phyloP scores from a whole-genome alignment of 1,139 yeast species.

The Blastobotrys petasosporus region DNA sequence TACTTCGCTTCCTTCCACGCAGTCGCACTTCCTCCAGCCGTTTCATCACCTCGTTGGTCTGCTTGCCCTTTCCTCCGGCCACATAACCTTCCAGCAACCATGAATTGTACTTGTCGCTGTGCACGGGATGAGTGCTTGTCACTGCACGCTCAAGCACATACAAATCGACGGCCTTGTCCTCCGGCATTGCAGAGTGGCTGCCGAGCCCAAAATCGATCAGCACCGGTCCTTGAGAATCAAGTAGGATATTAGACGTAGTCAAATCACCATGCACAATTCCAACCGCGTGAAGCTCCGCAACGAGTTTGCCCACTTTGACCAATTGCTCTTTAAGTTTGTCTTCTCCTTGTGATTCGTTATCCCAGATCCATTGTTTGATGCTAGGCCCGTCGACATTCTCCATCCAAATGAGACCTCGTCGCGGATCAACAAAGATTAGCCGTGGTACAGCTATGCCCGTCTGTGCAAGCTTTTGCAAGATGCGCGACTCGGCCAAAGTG shows the following conservation, averaged over 20 bases:
- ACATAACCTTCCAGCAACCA: constrained; percentile 76
- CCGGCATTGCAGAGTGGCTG: constrained; percentile 68
- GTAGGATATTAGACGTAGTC: constrained; percentile 80
- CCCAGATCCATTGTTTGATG: constrained; percentile 37
- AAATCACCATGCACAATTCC: constrained; percentile 93
- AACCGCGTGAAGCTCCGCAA: constrained; percentile 66
- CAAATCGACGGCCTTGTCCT: constrained; percentile 93
- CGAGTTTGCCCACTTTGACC: constrained; percentile 54
- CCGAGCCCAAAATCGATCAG: constrained; percentile 90
- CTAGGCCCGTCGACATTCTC: constrained; percentile 51
- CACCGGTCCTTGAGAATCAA: constrained; percentile 45
- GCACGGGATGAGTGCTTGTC: constrained; percentile 78
- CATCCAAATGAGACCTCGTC: constrained; percentile 85
- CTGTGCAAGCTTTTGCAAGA: constrained; percentile 54
- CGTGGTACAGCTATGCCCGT: constrained; percentile 59
- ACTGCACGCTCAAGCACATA: constrained; percentile 93
- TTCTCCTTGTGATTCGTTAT: constrained; percentile 23
- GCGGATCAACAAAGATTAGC: constrained; percentile 65
- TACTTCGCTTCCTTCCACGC: constrained; percentile 92
- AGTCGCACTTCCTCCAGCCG: constrained; percentile 78
- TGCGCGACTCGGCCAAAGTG: constrained; percentile 77
- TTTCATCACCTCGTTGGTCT: constrained; percentile 46
- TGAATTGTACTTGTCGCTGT: constrained; percentile 54
- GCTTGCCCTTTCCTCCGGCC: constrained; percentile 32
- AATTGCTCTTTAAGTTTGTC: constrained; percentile 25